Conservation (phyloP, 2,329 filamentous ascomycete genomes). For the Pyrenochaeta sp. region DNA sequence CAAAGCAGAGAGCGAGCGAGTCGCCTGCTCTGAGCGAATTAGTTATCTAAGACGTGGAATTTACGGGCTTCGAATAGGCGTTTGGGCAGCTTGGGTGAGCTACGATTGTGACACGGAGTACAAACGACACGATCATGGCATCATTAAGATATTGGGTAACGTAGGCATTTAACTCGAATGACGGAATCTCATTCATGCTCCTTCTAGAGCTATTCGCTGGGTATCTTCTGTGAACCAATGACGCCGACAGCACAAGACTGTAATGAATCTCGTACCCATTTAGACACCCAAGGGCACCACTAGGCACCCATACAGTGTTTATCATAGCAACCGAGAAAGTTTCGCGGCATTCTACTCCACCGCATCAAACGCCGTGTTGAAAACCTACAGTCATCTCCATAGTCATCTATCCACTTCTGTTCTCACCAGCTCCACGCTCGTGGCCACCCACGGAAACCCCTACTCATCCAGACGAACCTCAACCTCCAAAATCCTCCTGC, state of each 20-base stretch:
- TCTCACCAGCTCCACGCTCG: not conserved
- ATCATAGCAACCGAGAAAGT: not conserved
- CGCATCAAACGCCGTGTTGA: not conserved
- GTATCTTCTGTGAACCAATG: not conserved
- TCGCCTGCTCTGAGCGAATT: conserved; percentile 29
- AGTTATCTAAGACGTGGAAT: conserved; percentile 24
- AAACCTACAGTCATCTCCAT: not conserved
- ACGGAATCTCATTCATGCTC: no score
- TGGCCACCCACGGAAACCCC: not conserved
- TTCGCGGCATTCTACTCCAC: not conserved
- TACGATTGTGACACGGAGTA: not conserved
- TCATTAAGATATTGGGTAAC: not conserved
- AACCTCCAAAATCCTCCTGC: conserved; percentile 16
- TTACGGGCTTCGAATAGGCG: not conserved
- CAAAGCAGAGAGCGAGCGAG: conserved; percentile 25
- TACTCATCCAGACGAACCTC: conserved; percentile 13
- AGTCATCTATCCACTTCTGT: not conserved
- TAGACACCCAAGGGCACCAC: not conserved
- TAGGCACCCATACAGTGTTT: not conserved
- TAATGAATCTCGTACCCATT: not conserved
- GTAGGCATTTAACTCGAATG: no score
- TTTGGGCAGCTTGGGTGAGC: not conserved
- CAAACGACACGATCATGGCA: not conserved
- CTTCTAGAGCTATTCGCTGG: not conserved
- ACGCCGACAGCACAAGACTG: not conserved